phyloP scores from a whole-genome alignment of 768 basidiomycete genomes.

The Hemileccinum rubropunctum region DNA sequence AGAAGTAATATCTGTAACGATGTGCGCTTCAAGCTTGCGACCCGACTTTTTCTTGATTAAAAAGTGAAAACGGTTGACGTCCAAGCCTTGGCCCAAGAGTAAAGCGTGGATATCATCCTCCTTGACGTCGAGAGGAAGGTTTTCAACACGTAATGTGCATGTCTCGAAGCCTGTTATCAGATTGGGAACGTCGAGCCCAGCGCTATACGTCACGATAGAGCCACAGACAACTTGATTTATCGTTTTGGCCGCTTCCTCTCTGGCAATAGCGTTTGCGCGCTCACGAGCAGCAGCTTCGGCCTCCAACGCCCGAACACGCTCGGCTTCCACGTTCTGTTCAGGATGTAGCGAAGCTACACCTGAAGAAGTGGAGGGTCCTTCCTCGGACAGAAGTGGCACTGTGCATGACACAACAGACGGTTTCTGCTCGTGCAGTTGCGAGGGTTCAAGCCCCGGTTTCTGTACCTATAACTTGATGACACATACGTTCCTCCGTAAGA shows the following conservation, averaged over 20 bases:
- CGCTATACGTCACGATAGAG: slow-evolving; percentile 47
- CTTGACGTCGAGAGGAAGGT: slow-evolving; percentile 42
- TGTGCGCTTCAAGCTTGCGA: slow-evolving; percentile 36
- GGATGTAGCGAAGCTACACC: not conserved
- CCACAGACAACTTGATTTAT: slow-evolving; percentile 44
- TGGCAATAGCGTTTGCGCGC: slow-evolving; percentile 10
- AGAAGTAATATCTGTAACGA: slow-evolving; percentile 42
- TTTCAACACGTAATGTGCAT: slow-evolving; percentile 44
- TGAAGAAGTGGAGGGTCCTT: not conserved
- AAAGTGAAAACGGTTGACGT: slow-evolving; percentile 33
- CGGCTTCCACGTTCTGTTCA: not conserved
- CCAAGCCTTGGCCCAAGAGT: slow-evolving; percentile 43
- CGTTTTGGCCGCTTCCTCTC: slow-evolving; percentile 41
- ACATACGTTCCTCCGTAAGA: not conserved
- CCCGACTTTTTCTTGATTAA: slow-evolving; percentile 30
- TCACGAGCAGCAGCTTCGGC: slow-evolving; percentile 17
- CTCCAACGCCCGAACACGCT: slow-evolving; percentile 6
- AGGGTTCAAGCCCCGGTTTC: slow-evolving; percentile 2
- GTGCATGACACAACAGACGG: not conserved
- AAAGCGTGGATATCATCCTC: slow-evolving; percentile 41
- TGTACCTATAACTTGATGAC: slow-evolving; percentile 1
- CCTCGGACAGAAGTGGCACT: not conserved
- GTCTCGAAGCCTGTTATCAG: slow-evolving; percentile 52
- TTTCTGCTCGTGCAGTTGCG: slow-evolving; percentile 1
- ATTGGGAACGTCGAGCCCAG: slow-evolving; percentile 45